phyloP scores from a whole-genome alignment of 208 protist species.

The Entamoeba histolytica region DNA sequence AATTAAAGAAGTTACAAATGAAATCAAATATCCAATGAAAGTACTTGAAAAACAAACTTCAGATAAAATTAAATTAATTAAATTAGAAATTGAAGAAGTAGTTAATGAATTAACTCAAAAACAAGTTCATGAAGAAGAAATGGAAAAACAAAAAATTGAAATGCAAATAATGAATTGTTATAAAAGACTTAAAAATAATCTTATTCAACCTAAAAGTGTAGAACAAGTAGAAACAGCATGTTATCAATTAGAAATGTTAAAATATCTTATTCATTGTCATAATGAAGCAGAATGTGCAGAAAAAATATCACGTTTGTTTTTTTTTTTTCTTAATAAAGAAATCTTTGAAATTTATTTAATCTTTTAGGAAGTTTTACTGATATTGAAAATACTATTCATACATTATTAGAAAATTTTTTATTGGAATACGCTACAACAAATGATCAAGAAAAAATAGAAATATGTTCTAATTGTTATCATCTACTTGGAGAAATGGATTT shows the following conservation, averaged over 20 bases:
- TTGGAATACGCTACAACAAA: background rate
- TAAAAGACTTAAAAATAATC: background rate
- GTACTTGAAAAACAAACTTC: background rate
- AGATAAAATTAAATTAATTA: background rate
- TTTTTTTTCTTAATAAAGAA: background rate
- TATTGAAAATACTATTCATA: background rate
- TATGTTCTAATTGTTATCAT: background rate
- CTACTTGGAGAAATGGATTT: background rate
- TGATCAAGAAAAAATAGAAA: background rate
- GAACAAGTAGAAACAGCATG: background rate
- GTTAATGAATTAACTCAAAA: background rate
- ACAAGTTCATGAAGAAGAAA: background rate
- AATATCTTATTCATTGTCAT: background rate
- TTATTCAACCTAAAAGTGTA: background rate
- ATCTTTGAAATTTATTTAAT: background rate
- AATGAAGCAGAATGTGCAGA: background rate
- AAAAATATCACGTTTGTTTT: background rate
- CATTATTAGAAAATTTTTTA: background rate
- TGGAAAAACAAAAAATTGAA: background rate
- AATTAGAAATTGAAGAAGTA: background rate
- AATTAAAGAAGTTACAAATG: background rate
- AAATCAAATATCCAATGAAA: background rate
- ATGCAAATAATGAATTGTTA: background rate
- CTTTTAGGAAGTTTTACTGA: background rate
- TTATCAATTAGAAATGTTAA: background rate